phyloP scores from a whole-genome alignment of 225 moss, liverwort and hornwort species.

The Pseudoscleropodium purum region DNA sequence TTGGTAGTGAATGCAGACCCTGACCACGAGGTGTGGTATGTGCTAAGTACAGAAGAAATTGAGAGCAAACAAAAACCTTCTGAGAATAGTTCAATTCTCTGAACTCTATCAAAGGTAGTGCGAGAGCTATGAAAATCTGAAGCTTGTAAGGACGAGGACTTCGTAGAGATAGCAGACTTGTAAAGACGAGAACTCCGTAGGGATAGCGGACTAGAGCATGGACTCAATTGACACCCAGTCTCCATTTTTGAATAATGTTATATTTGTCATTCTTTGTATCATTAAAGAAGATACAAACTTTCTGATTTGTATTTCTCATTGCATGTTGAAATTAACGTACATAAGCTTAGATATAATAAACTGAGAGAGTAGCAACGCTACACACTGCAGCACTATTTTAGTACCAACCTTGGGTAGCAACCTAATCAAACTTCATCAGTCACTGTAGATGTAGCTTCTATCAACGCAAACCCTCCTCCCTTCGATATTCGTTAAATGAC shows the following conservation, averaged over 20 bases:
- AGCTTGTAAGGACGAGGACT: background rate
- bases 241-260: background rate
- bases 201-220: background rate
- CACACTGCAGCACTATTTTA: background rate
- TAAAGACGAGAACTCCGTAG: background rate
- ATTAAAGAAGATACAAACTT: background rate
- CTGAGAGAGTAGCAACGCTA: background rate
- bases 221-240: background rate
- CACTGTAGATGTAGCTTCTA: background rate
- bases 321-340: background rate
- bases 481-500: background rate
- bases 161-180: background rate
- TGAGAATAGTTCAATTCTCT: background rate
- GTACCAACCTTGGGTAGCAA: too few relatives aligned
- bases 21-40: background rate
- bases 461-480: background rate
- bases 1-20: fast-evolving
- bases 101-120: background rate
- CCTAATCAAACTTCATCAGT: background rate
- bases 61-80: background rate
- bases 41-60: background rate
- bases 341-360: background rate
- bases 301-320: background rate
- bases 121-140: background rate
- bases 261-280: background rate